phyloP scores from a whole-genome alignment of 805 yeast species.

The Candida nanaspora region DNA sequence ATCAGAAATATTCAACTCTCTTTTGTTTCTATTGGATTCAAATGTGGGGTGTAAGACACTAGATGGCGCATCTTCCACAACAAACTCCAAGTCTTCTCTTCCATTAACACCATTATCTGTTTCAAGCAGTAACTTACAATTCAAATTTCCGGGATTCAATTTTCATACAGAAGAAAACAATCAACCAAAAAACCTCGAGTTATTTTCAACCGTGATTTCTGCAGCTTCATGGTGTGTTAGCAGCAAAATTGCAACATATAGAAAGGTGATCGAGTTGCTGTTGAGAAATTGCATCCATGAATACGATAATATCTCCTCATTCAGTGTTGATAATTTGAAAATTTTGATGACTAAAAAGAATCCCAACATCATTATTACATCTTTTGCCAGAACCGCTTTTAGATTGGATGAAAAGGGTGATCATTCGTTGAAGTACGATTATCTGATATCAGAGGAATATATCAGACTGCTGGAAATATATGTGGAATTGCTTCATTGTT shows the following conservation, averaged over 20 bases:
- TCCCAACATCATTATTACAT: conserved; percentile 62
- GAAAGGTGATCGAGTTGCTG: conserved; percentile 65
- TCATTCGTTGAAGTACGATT: conserved; percentile 46
- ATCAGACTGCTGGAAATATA: conserved; percentile 58
- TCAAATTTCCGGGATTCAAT: conserved; percentile 33
- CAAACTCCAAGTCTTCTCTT: conserved; percentile 2
- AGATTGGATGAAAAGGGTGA: conserved; percentile 65
- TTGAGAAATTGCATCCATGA: conserved; percentile 71
- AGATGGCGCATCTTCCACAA: conserved; percentile 12
- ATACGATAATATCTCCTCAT: conserved; percentile 51
- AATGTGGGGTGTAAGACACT: conserved; percentile 39
- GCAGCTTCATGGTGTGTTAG: conserved; percentile 64
- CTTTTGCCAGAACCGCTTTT: conserved; percentile 75
- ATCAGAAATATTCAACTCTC: conserved; percentile 44
- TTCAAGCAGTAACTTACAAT: conserved; percentile 20
- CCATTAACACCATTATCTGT: conserved; percentile 5
- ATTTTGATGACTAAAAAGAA: conserved; percentile 60
- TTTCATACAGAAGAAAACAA: conserved; percentile 27
- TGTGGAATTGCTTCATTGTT: conserved; percentile 70
- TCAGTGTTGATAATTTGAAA: conserved; percentile 58
- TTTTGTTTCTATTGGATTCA: conserved; percentile 54
- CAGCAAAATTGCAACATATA: conserved; percentile 43
- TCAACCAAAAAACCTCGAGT: conserved; percentile 36
- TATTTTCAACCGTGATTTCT: conserved; percentile 65
- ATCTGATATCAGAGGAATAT: conserved; percentile 55